Conservation (phyloP, 78 protist genomes). For the Corallochytrium limacisporum region DNA sequence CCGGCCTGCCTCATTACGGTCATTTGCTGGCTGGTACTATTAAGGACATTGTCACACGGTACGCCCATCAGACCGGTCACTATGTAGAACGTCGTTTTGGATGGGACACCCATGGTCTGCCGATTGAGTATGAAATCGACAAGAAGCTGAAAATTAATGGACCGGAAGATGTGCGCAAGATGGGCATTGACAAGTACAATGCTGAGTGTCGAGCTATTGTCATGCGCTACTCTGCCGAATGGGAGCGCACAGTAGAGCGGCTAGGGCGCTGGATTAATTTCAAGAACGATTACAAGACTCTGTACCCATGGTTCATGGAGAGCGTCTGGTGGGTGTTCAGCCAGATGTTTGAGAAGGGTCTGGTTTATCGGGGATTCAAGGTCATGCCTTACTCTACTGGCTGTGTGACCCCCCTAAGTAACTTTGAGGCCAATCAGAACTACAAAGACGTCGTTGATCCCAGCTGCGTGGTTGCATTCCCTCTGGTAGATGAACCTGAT, state of each 20-base stretch:
- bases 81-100: slow-evolving; percentile 94
- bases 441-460: slow-evolving; percentile 90
- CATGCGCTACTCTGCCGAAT: slow-evolving; percentile 69
- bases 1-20: slow-evolving; percentile 99
- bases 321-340: slow-evolving; percentile 95
- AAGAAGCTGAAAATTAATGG: slow-evolving; percentile 69
- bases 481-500: slow-evolving; percentile 38
- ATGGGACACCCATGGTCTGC: slow-evolving; percentile 99
- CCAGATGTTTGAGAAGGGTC: slow-evolving; percentile 66
- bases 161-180: slow-evolving; percentile 68
- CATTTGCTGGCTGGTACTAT: slow-evolving; percentile 97
- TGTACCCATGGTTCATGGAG: slow-evolving; percentile 92
- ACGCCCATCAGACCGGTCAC: slow-evolving; percentile 89
- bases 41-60: slow-evolving; percentile 94
- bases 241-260: slow-evolving; percentile 80
- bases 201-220: slow-evolving; percentile 84
- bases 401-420: slow-evolving; percentile 93
- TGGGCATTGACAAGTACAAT: slow-evolving; percentile 93
- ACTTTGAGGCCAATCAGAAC: slow-evolving; percentile 92
- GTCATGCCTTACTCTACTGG: slow-evolving; percentile 96
- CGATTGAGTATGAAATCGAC: slow-evolving; percentile 96
- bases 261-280: slow-evolving; percentile 99
- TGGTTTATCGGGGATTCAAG: slow-evolving; percentile 96
- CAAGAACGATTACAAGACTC: slow-evolving; percentile 96
- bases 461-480: slow-evolving; percentile 40